phyloP scores from a whole-genome alignment of 192 early-diverging fungal species.

The Coemansia furcata region DNA sequence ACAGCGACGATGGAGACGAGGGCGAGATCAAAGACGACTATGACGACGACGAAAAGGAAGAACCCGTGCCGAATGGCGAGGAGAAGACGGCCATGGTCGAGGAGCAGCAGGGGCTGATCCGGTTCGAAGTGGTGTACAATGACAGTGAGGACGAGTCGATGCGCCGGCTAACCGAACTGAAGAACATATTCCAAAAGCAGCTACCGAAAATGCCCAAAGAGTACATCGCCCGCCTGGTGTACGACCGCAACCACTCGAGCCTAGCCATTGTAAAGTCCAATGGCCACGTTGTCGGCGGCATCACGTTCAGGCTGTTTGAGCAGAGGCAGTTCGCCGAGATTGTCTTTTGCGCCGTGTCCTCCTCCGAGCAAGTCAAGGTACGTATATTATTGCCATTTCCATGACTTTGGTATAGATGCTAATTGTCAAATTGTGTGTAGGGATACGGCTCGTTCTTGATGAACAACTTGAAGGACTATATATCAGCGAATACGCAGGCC shows the following conservation, averaged over 20 bases:
- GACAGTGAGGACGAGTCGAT: constrained; percentile 77
- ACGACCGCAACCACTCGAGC: constrained; percentile 87
- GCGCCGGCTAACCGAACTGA: constrained; percentile 88
- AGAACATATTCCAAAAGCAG: constrained; percentile 96
- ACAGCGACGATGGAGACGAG: constrained; percentile 32
- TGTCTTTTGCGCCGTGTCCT: constrained; percentile 95
- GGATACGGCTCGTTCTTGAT: constrained; percentile 97
- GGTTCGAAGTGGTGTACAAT: constrained; percentile 76
- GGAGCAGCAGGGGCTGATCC: constrained; percentile 64
- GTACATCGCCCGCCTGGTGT: constrained; percentile 95
- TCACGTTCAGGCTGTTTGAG: constrained; percentile 91
- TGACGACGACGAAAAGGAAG: constrained; percentile 31
- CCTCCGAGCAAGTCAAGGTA: constrained; percentile 89
- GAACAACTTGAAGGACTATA: constrained; percentile 95
- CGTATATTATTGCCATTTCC: background rate
- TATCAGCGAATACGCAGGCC: constrained; percentile 67
- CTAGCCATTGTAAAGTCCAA: constrained; percentile 68
- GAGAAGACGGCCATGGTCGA: constrained; percentile 65
- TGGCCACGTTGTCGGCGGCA: constrained; percentile 85
- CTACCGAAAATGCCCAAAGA: constrained; percentile 99
- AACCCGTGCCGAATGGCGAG: constrained; percentile 18
- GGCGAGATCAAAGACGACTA: constrained; percentile 31
- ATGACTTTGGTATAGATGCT: background rate
- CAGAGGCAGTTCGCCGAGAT: constrained; percentile 93
- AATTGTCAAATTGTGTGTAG: constrained; percentile 30